A percentile compares a stretch with the other conserved stretches of the same genome.
Conservation (phyloP, 352 stramenopile species). For the Achlya hypogyna region DNA sequence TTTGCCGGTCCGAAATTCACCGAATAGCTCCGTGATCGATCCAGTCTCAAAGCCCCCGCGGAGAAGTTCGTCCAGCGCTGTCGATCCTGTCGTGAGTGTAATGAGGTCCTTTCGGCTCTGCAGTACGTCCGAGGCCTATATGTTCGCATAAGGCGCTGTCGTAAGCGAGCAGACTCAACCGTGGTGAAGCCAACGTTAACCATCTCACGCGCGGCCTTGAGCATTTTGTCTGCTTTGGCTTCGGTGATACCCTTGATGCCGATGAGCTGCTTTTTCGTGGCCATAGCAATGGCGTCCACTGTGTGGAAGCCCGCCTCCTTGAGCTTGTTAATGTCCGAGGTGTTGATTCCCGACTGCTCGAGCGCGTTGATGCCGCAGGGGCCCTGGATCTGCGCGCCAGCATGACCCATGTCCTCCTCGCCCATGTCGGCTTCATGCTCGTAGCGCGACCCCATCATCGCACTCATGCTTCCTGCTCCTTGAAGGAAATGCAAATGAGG, state of each 20-base stretch:
- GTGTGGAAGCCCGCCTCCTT: conserved; percentile 96
- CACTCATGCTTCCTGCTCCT: neutral
- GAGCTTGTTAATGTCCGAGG: conserved; percentile 97
- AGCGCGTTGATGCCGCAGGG: conserved; percentile 83
- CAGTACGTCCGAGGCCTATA: conserved; percentile 78
- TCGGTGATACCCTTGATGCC: conserved; percentile 99
- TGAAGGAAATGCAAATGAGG: conserved; percentile 1
- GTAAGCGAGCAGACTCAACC: no score
- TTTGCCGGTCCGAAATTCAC: conserved; percentile 99
- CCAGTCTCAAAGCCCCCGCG: conserved; percentile 97
- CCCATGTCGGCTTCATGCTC: neutral
- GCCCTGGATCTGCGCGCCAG: conserved; percentile 35
- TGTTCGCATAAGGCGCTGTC: conserved; percentile 5
- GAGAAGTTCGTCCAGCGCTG: conserved; percentile 82
- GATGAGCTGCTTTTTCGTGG: conserved; percentile 95
- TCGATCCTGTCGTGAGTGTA: conserved; percentile 89
- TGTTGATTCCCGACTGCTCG: conserved; percentile 95
- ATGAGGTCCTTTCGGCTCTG: conserved; percentile 89
- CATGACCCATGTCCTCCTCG: conserved; percentile 2
- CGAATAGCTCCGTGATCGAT: conserved; percentile 97
- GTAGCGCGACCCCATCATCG: neutral
- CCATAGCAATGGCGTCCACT: conserved; percentile 96
- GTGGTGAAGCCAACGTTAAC: conserved; percentile 99
- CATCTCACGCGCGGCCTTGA: conserved; percentile 95
- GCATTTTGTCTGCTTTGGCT: conserved; percentile 98